Evolutionary conservation across 1,284 basidiomycete species (phyloP), one percentile per base, ranked within the genome.

Genomic region (Ganoderma sinense): DNA sequence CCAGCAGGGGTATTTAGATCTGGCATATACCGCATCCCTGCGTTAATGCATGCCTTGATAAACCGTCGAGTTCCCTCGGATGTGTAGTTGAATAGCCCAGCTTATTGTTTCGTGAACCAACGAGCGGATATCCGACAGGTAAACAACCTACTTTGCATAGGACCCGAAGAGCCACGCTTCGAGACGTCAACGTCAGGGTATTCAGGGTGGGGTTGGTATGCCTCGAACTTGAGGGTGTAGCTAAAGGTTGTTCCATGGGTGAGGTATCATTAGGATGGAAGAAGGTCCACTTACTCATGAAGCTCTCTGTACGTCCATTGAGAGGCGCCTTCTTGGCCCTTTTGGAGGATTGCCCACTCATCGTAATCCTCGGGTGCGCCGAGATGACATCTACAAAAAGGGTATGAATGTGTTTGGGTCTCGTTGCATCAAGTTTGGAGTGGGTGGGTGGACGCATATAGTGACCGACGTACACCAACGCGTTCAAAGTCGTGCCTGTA

Each of bases 281-380:
- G 48, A 7, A 6, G 29, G 0, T 29, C 4, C 5, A 71, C 81
- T 61, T 74, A 87, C 88, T 78, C 75, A 66, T 82, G 79, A 68
- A 93, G 82, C 61, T 88, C 84, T 56, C 84, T 80, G 85, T 88
- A 92, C 20, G 87, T 81, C 91, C 91, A 93, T 16, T 84, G 83
- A 13, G 86, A 69, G 14, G 81, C 79, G 29, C 81, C 86, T 69
- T 91, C 88, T 23, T 84, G 85, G 23, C 82, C 82, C 41, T 77
- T 76, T 66, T 79, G 78, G 39, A 87, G 82, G 23, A 79, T 72
- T 0, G 86, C 89, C 87, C 90, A 92, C 77, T 92, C 86, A 73
- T 92, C 89, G 71, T 88, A 93, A 75, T 93, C 92, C 0, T 86
- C 86, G 1, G 91, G 90, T 5, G 88, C 84, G 23, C 91, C 89